Evolutionary conservation across 2,329 filamentous ascomycete genomes (phyloP).

Genomic region (Endocalyx cinctus): DNA sequence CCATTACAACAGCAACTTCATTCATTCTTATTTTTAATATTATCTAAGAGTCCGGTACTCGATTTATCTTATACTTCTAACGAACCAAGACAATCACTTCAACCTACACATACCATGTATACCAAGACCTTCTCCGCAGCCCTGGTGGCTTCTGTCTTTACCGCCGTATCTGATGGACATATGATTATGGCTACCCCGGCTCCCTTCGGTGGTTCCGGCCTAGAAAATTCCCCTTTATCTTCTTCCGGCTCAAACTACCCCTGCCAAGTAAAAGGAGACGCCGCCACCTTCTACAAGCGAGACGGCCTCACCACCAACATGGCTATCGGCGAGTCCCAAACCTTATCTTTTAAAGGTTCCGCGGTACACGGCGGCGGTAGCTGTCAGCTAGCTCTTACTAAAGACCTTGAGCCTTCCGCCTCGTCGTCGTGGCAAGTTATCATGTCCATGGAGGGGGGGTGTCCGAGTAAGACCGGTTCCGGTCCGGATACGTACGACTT

Average conservation of each 20-base stretch:
- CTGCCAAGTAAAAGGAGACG: slow-evolving; percentile 50
- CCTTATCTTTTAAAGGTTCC: slow-evolving; percentile 51
- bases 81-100: no score
- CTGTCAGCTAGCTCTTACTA: slow-evolving; percentile 67
- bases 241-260: slow-evolving; percentile 50
- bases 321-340: slow-evolving; percentile 37
- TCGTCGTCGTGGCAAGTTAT: slow-evolving; percentile 64
- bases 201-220: slow-evolving; percentile 22
- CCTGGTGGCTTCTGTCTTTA: background rate
- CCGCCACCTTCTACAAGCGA: slow-evolving; percentile 26
- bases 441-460: slow-evolving; percentile 64
- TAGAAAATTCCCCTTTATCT: slow-evolving; percentile 55
- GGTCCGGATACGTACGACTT: slow-evolving; percentile 49
- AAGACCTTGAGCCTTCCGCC: slow-evolving; percentile 40
- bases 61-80: no score
- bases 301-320: slow-evolving; percentile 35
- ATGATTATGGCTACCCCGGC: background rate
- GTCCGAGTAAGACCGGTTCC: slow-evolving; percentile 44
- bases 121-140: background rate
- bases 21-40: no score
- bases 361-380: slow-evolving; percentile 69
- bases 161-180: background rate
- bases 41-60: no score
- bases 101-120: background rate
- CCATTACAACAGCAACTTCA: no score